phyloP scores from a whole-genome alignment of 306 rosid genomes.

The Geum urbanum region DNA sequence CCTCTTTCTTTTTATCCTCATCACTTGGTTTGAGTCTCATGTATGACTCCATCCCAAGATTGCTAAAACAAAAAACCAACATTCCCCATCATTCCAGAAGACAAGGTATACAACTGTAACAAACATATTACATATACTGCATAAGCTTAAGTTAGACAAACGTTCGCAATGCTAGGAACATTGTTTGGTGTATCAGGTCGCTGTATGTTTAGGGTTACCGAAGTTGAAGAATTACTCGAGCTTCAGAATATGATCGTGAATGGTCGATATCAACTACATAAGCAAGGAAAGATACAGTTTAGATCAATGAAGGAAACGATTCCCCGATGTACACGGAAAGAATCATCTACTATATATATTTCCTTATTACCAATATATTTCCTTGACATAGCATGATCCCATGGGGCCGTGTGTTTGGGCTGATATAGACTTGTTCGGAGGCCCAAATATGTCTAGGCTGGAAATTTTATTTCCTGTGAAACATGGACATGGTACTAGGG shows the following conservation, averaged over 20 bases:
- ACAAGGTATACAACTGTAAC: background rate
- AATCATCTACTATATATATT: background rate
- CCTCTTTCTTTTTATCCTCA: background rate
- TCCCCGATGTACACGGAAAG: conserved; percentile 1
- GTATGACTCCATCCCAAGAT: conserved; percentile 3
- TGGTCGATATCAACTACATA: background rate
- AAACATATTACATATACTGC: no score
- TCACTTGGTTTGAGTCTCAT: background rate
- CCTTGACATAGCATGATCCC: no score
- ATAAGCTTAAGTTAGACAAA: background rate
- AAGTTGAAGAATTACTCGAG: background rate
- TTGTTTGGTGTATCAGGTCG: background rate
- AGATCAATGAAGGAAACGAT: background rate
- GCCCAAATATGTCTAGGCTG: no score
- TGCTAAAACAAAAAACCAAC: background rate
- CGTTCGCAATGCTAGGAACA: background rate
- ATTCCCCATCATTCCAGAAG: background rate
- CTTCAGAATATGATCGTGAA: background rate
- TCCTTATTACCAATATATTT: background rate
- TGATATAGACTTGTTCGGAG: no score
- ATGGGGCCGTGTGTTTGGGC: no score
- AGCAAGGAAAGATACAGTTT: background rate
- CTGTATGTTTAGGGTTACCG: background rate
- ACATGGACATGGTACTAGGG: no score
- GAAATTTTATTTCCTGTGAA: no score